phyloP scores from a whole-genome alignment of 257 asterid species.

The Rhazya stricta region DNA sequence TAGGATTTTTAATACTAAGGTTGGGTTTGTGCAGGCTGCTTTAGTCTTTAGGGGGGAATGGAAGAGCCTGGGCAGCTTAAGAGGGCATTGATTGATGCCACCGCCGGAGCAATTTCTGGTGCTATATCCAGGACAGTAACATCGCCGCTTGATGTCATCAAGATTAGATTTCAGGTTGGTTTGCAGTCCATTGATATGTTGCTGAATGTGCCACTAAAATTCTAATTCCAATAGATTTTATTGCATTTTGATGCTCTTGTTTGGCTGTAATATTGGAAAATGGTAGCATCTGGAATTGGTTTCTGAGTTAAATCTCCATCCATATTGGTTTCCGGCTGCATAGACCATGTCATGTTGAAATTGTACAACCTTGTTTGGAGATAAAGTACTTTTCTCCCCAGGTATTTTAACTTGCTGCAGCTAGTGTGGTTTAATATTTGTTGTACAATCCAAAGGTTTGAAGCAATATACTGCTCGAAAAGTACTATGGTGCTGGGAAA shows the following conservation, averaged over 20 bases:
- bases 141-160: slow-evolving; percentile 92
- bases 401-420: neutral
- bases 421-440: neutral
- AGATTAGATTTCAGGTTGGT: slow-evolving; percentile 89
- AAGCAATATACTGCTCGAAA: neutral
- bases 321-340: neutral
- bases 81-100: slow-evolving; percentile 64
- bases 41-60: slow-evolving; percentile 48
- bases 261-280: neutral
- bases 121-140: slow-evolving; percentile 77
- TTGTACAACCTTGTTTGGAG: neutral
- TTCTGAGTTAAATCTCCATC: neutral
- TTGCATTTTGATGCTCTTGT: neutral
- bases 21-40: slow-evolving; percentile 33
- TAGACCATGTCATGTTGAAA: neutral
- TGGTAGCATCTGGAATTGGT: neutral
- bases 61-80: slow-evolving; percentile 74
- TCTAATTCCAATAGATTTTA: neutral
- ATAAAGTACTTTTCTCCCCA: neutral
- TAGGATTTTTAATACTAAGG: slow-evolving; percentile 4
- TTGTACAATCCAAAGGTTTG: neutral
- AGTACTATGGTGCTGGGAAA: no score
- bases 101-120: slow-evolving; percentile 91
- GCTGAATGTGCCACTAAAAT: neutral
- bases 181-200: neutral